Base-by-base conservation (phyloP, 257 asterid genomes). In the Solanum chilense region DNA sequence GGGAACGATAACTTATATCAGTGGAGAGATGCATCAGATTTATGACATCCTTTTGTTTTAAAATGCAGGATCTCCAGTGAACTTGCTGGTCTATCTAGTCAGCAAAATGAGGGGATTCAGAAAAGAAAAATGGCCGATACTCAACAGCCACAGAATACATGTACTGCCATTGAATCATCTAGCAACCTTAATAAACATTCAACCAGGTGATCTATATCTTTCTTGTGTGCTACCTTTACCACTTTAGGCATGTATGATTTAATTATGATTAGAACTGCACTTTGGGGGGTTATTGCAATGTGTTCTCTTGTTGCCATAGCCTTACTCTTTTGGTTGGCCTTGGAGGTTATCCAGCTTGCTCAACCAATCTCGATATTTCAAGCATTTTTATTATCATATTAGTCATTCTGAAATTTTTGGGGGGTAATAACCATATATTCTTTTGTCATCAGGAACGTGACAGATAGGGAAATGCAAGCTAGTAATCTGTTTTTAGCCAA, bases 31-130 rank as follows among this genome's bases (percentile, higher is more conserved):
- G 4, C 62, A 44, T 44, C 64, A 78, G 66, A 23, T 45, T 27
- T 78, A 45, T 78, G 84, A 73, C 56, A 60, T 45, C 9, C 41
- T 84, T 84, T 66, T 0, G 69, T 66, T 83, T 84, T 58, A 23
- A 87, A 88, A 41, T 88, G 90, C 92, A 95, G 98, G 94, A 93
- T 95, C 81, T 92, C 96, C 10, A 90, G 93, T 84, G 98, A 94
- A 77, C 90, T 92, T 52, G 90, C 93, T 7, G 88, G 91, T 86
- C 91, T 94, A 76, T 82, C 94, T 47, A 90, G 90, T 88, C 95
- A 91, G 76, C 92, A 89, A 86, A 49, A 88, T 37, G 92, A 83
- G 76, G 91, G 76, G 52, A 69, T 64, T 88, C 97, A 92, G 88
- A 93, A 88, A 86, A 92, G 88, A 86, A 87, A 87, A 71, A 88